A percentile compares a stretch with the other conserved stretches of the same genome.
Conservation (phyloP, 2,329 filamentous ascomycete genomes). For the Ilyonectria sp. region DNA sequence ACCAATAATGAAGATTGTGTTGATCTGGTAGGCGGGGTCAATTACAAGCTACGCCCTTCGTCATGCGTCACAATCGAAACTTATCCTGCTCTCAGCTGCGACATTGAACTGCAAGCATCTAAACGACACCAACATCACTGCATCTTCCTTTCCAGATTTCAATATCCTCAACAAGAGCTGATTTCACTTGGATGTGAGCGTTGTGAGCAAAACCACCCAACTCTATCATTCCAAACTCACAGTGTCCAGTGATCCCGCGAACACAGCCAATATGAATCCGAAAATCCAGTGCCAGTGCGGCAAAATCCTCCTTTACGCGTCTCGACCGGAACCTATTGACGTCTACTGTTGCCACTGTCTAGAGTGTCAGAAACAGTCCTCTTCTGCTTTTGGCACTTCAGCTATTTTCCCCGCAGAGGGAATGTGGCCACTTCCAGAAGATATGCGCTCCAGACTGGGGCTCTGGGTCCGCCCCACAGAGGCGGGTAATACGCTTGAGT, state of each 20-base stretch:
- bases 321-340: conserved; percentile 52
- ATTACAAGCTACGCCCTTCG: too few relatives aligned
- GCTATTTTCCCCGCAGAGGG: conserved; percentile 59
- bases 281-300: conserved; percentile 58
- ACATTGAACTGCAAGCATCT: too few relatives aligned
- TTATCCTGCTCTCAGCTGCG: too few relatives aligned
- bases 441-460: conserved; percentile 51
- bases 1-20: too few relatives aligned
- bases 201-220: not conserved
- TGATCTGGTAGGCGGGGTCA: too few relatives aligned
- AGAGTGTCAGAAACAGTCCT: conserved; percentile 61
- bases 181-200: too few relatives aligned
- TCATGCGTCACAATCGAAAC: too few relatives aligned
- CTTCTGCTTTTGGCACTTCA: conserved; percentile 63
- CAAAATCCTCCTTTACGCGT: conserved; percentile 54
- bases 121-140: too few relatives aligned
- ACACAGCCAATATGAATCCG: conserved; percentile 37
- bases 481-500: conserved; percentile 58
- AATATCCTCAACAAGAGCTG: too few relatives aligned
- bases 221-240: not conserved
- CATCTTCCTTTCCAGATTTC: too few relatives aligned
- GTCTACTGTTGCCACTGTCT: conserved; percentile 64
- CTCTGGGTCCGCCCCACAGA: conserved; percentile 58
- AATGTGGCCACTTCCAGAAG: conserved; percentile 57
- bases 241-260: not conserved